Percentiles rank a stretch among this genome's conserved stretches.
Conservation (phyloP, 805 yeast genomes). For the Osmozyma mogii region DNA sequence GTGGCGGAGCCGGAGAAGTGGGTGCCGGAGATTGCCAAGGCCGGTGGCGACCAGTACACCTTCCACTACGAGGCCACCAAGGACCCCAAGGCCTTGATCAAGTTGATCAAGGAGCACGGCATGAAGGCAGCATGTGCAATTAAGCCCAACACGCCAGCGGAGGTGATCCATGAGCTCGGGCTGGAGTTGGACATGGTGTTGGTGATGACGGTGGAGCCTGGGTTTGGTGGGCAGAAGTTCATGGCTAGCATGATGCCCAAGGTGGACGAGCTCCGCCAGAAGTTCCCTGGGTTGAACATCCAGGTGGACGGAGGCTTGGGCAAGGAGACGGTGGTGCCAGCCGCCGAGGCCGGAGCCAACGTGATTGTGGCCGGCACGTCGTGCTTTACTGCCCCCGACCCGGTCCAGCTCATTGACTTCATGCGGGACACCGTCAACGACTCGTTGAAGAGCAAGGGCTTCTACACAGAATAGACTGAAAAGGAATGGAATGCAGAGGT, state of each 20-base stretch:
- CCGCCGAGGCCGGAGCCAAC: conserved; percentile 97
- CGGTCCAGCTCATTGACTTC: conserved; percentile 62
- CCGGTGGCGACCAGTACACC: conserved; percentile 94
- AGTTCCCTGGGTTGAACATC: conserved; percentile 73
- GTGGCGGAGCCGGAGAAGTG: conserved; percentile 86
- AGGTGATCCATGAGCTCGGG: conserved; percentile 67
- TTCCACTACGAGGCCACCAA: conserved; percentile 92
- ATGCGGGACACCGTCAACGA: conserved; percentile 56
- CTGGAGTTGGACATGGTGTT: conserved; percentile 86
- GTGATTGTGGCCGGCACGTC: conserved; percentile 97
- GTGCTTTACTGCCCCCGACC: conserved; percentile 79
- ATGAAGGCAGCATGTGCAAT: conserved; percentile 92
- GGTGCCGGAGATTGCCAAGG: conserved; percentile 86
- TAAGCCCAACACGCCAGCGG: conserved; percentile 88
- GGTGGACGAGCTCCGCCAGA: conserved; percentile 65
- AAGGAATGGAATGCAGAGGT: not conserved
- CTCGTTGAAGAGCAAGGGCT: conserved; percentile 40
- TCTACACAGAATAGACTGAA: conserved; percentile 11
- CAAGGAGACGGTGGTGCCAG: conserved; percentile 71
- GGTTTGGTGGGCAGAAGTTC: conserved; percentile 97
- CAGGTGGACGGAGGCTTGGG: conserved; percentile 98
- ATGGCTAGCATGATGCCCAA: conserved; percentile 96
- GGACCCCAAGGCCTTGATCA: conserved; percentile 66
- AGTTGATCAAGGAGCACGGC: conserved; percentile 69
- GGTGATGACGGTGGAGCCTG: conserved; percentile 98